Evolutionary conservation across 163 green algal genomes (phyloP).

Genomic region (Smithsoniella earleae): DNA sequence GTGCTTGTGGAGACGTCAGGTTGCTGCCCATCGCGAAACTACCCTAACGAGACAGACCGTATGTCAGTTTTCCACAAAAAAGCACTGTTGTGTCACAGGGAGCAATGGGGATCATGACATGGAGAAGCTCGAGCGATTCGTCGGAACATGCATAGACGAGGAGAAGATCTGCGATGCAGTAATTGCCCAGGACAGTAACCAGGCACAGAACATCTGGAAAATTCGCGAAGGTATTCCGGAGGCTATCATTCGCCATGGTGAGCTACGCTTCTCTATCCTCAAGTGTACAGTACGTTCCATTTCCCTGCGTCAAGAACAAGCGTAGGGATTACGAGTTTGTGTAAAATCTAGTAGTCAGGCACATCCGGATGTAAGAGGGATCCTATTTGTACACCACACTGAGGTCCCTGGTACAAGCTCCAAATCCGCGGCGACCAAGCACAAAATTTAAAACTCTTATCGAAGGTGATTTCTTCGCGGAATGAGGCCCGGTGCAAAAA

Average conservation of each 20-base stretch:
- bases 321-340: no score
- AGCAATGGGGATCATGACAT: constrained; percentile 68
- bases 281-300: no score
- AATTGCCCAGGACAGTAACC: constrained; percentile 52
- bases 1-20: constrained; percentile 78
- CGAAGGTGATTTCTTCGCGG: no score
- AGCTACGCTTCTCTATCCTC: no score
- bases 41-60: neutral
- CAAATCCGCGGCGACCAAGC: no score
- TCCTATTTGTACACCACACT: no score
- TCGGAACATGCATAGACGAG: constrained; percentile 44
- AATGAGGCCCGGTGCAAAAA: no score
- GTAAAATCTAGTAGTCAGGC: no score
- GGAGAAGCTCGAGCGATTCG: constrained; percentile 73
- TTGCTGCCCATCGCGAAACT: neutral
- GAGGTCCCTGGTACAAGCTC: no score
- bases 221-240: constrained; percentile 77
- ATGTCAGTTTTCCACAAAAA: neutral
- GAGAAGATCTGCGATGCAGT: constrained; percentile 54
- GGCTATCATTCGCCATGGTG: constrained; percentile 57
- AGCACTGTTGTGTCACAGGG: constrained; percentile 39
- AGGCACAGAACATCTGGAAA: constrained; percentile 64
- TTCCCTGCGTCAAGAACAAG: no score
- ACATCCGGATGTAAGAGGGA: no score
- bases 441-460: no score